Base-by-base conservation (phyloP, 1,139 yeast species). In the Scheffersomyces quercinus region DNA sequence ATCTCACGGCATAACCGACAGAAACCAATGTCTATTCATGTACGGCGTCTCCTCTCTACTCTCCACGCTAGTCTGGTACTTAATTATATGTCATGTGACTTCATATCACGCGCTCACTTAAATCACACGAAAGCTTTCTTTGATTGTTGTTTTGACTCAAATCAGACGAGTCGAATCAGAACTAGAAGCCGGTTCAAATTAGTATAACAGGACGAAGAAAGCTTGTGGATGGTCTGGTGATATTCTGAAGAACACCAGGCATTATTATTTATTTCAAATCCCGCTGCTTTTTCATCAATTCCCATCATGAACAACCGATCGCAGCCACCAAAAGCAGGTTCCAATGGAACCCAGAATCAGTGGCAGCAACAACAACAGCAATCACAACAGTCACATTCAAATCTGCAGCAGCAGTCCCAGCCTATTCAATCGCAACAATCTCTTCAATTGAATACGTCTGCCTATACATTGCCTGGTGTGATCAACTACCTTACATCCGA, bases 381-480 rank as follows among this genome's bases (percentile, higher is more conserved):
- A 34, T 45, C 39, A 20, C 50, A 42, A 34, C 40, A 46, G 30
- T 40, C 38, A 29, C 49, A 51, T 35, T 45, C 37, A 38, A 50
- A 47, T 30, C 52, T 45, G 35, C 52, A 44, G 15, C 55, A 43
- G 33, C 56, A 43, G 12, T 49, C 41, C 28, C 54, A 43, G 12
- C 45, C 13, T 5, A 30, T 9, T 12, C 45, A 44, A 34, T 45
- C 44, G 35, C 41, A 44, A 28, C 51, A 54, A 39, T 48, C 40
- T 39, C 49, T 43, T 36, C 51, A 46, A 35, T 51, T 41, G 10
- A 50, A 47, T 12, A 37, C 56, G 31, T 14, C 50, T 29, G 45
- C 58, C 39, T 81, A 81, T 50, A 80, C 84, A 2, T 66, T 81
- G 24, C 86, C 86, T 0, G 86, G 86, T 2, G 81, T 81, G n/a